Conservation (phyloP, 1,139 yeast genomes). For the Ogataea hybrid region DNA sequence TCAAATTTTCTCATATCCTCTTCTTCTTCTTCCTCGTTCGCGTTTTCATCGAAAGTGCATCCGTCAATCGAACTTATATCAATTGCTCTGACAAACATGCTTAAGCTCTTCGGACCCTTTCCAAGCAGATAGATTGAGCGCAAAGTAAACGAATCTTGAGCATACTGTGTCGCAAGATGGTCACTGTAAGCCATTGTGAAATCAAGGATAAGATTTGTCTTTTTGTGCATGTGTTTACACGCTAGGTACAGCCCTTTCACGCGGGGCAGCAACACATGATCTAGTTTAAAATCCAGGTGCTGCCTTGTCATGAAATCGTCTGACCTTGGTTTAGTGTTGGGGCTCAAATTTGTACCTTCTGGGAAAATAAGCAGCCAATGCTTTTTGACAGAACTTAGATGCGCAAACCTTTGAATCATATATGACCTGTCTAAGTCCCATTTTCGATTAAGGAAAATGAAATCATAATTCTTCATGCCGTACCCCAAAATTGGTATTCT, state of each 20-base stretch:
- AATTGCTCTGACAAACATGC: constrained; percentile 61
- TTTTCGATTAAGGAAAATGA: constrained; percentile 77
- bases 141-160: constrained; percentile 75
- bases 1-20: constrained; percentile 52
- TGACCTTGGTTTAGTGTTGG: constrained; percentile 59
- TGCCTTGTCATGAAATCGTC: constrained; percentile 53
- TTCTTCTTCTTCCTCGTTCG: constrained; percentile 41
- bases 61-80: constrained; percentile 60
- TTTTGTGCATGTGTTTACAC: constrained; percentile 53
- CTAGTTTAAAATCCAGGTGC: constrained; percentile 42
- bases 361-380: constrained; percentile 74
- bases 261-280: constrained; percentile 76
- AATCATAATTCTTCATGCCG: constrained; percentile 81
- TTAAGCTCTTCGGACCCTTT: constrained; percentile 63
- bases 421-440: constrained; percentile 75
- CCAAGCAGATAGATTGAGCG: constrained; percentile 65
- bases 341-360: constrained; percentile 88
- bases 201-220: constrained; percentile 74
- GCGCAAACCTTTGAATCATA: constrained; percentile 54
- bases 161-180: constrained; percentile 58
- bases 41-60: constrained; percentile 44
- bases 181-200: constrained; percentile 82
- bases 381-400: constrained; percentile 26
- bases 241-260: constrained; percentile 74
- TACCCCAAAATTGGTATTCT: constrained; percentile 77